phyloP scores from a whole-genome alignment of 164 flowering plant species.

The Kingdonia uniflora region DNA sequence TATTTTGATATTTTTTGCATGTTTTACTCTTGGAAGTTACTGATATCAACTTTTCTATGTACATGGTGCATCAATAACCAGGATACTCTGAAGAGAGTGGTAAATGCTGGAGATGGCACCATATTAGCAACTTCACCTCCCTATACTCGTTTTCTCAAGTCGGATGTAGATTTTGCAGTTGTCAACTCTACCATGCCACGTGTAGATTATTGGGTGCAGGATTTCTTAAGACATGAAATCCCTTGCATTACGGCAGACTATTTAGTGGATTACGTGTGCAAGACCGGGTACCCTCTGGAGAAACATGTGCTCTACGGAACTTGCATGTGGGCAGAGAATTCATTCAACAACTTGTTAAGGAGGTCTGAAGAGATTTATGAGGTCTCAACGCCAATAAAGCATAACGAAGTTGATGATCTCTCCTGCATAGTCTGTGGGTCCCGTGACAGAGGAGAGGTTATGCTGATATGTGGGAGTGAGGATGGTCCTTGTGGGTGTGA shows the following conservation, averaged over 20 bases:
- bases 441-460: slow-evolving; percentile 59
- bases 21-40: no score
- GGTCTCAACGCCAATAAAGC: slow-evolving; percentile 13
- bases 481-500: slow-evolving; percentile 69
- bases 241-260: slow-evolving; percentile 85
- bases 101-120: slow-evolving; percentile 92
- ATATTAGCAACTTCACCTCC: slow-evolving; percentile 95
- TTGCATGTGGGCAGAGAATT: slow-evolving; percentile 66
- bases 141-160: slow-evolving; percentile 63
- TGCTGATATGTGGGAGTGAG: slow-evolving; percentile 86
- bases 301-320: slow-evolving; percentile 68
- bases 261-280: slow-evolving; percentile 89
- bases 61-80: slow-evolving; percentile 13
- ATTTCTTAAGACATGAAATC: slow-evolving; percentile 66
- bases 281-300: slow-evolving; percentile 74
- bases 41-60: no score
- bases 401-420: slow-evolving; percentile 21
- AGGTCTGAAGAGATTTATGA: slow-evolving; percentile 39
- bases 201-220: slow-evolving; percentile 81
- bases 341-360: slow-evolving; percentile 30
- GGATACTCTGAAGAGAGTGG: slow-evolving; percentile 87
- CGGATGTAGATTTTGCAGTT: slow-evolving; percentile 73
- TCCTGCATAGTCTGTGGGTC: slow-evolving; percentile 63
- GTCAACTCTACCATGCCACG: slow-evolving; percentile 73
- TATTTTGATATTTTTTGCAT: no score